These are phyloP conservation scores for Lepidium didymum DNA, from an alignment of 345 rosid species.

Conservation along the genomic window DNA sequence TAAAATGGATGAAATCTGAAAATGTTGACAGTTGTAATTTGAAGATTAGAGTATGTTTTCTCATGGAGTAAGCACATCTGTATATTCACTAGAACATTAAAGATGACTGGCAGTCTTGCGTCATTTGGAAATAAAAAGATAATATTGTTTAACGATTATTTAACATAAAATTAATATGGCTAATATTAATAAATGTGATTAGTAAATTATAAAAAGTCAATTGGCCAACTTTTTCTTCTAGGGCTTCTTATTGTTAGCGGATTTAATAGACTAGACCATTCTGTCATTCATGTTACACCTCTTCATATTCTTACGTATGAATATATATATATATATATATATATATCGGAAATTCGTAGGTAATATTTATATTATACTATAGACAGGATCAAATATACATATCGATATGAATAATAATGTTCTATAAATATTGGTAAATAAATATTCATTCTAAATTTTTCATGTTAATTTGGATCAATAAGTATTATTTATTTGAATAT, in stretches of 20 bases:
- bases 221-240: conserved; percentile 8
- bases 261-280: conserved; percentile 20
- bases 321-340: neutral
- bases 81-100: conserved; percentile 4
- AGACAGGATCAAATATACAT: neutral
- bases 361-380: neutral
- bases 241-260: neutral
- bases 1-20: conserved; percentile 15
- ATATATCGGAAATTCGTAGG: neutral
- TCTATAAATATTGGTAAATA: neutral
- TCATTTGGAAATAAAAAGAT: conserved; percentile 5
- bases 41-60: conserved; percentile 16
- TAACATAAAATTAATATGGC: neutral
- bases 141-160: conserved; percentile 22
- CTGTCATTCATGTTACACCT: conserved; percentile 28
- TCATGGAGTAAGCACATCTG: conserved; percentile 5
- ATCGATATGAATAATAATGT: neutral
- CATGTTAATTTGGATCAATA: neutral
- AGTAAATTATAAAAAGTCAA: conserved; percentile 14
- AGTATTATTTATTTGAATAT: neutral
- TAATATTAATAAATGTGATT: conserved; percentile 1
- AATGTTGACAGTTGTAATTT: conserved; percentile 23
- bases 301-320: conserved; percentile 13
- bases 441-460: neutral
- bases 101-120: conserved; percentile 8